Percentiles rank a stretch among this genome's conserved stretches.
Evolutionary conservation across 2,329 filamentous ascomycete species (phyloP).

Genomic region (Pyrenochaeta sp.): DNA sequence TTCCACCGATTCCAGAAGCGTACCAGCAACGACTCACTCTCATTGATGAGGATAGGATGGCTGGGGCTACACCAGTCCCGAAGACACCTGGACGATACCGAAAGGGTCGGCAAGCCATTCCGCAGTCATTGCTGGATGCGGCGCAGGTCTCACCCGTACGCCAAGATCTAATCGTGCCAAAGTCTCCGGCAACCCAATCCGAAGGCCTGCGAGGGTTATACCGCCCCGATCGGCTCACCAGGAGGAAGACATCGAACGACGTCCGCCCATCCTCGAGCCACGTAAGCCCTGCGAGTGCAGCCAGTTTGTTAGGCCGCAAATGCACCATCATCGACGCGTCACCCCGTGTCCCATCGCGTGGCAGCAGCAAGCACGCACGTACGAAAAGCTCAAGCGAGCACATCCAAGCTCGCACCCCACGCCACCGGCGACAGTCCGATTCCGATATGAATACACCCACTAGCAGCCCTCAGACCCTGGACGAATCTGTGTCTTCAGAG

Average conservation of each 20-base stretch:
- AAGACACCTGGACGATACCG: constrained; percentile 18
- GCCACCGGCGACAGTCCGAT: constrained; percentile 21
- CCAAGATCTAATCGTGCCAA: constrained; percentile 12
- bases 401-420: constrained; percentile 19
- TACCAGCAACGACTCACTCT: constrained; percentile 16
- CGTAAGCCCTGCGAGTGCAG: constrained; percentile 12
- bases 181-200: constrained; percentile 21
- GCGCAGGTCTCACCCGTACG: constrained; percentile 16
- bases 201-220: constrained; percentile 34
- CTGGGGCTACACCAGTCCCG: constrained; percentile 3
- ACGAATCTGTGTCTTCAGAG: constrained; percentile 17
- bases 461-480: background rate
- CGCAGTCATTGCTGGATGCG: constrained; percentile 19
- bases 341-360: constrained; percentile 20
- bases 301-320: constrained; percentile 9
- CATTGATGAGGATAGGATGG: constrained; percentile 11
- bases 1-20: constrained; percentile 29
- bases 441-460: constrained; percentile 1
- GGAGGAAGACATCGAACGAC: constrained; percentile 15
- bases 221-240: constrained; percentile 13
- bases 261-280: constrained; percentile 25
- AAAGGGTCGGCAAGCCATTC: constrained; percentile 5
- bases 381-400: constrained; percentile 21
- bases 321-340: constrained; percentile 14
- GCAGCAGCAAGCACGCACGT: constrained; percentile 24